Base-by-base conservation (phyloP, 495 filamentous ascomycete species). In the Podospora tetraspora region DNA sequence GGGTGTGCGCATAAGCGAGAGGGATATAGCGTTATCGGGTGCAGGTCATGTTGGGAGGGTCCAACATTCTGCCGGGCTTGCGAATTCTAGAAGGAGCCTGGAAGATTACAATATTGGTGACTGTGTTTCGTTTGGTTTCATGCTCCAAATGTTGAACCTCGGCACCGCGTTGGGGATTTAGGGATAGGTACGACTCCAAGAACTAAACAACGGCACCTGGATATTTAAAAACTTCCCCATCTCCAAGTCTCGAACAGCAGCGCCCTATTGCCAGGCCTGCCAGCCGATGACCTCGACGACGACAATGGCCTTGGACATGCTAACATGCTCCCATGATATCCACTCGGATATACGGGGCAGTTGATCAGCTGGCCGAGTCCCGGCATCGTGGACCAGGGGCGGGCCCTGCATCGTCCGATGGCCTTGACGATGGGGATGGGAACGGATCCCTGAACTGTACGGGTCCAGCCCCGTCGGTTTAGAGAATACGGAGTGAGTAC, bases 41-140 rank as follows among this genome's bases (percentile, higher is more conserved):
- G 19, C 6, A 19, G 43, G 43, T 2, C 43, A 52, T 52, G 16
- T 52, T 52, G 43, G 43, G 34, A 52, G 7, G 19, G 6, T 7
- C 7, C 43, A 3, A 8, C 5, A n/a, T 52, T n/a, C 43, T 52
- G 9, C 43, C 43, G 16, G 37, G 37, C 34, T 13, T 3, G 34
- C 0, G 34, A 16, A 19, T 52, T 52, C 43, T 52, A 52, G 43
- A 52, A 52, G 43, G 19, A 52, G 6, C 2, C 16, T 52, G 16
- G 37, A 52, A n/a, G 3, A 52, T 22, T 52, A 11, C 19, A 34
- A 19, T 13, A 16, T 3, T 43, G 13, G 34, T 43, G 34, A n/a
- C 59, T 66, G 30, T 56, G 27, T 66, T 58, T 30, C n/a, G 64
- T 59, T 58, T 57, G 10, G 62, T 63, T 64, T 64, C 59, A n/a